Percentiles rank a stretch among this genome's conserved stretches.
Evolutionary conservation across 768 basidiomycete genomes (phyloP).

Genomic region (Albatrellus ellisii): DNA sequence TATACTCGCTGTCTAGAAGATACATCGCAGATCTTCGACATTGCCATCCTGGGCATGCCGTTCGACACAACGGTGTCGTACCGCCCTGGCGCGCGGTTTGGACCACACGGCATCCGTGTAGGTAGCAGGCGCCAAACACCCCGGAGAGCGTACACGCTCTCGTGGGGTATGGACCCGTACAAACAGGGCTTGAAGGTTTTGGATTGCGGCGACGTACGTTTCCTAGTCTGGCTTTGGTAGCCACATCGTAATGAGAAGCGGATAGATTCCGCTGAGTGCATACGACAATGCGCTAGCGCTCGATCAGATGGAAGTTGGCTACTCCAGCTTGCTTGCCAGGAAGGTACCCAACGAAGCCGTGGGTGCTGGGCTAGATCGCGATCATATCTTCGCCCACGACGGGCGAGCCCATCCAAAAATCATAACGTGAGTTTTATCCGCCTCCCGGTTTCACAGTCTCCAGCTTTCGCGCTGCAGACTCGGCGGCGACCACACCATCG

Average conservation of each 20-base stretch:
- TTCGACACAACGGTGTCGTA: conserved; percentile 53
- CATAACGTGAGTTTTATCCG: conserved; percentile 30
- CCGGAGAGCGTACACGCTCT: conserved; percentile 49
- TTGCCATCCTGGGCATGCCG: conserved; percentile 71
- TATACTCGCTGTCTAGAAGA: conserved; percentile 62
- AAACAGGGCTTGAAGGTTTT: conserved; percentile 41
- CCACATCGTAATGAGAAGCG: neutral
- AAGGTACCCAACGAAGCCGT: conserved; percentile 21
- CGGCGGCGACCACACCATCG: conserved; percentile 87
- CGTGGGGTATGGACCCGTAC: conserved; percentile 65
- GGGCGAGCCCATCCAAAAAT: conserved; percentile 62
- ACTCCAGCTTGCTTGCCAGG: conserved; percentile 59
- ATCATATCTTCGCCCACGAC: conserved; percentile 34
- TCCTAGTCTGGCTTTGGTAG: neutral
- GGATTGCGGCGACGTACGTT: conserved; percentile 71
- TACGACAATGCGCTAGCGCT: conserved; percentile 78
- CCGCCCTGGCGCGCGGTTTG: conserved; percentile 68
- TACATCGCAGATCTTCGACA: conserved; percentile 41
- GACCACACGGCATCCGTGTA: conserved; percentile 73
- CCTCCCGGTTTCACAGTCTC: neutral
- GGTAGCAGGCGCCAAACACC: conserved; percentile 58
- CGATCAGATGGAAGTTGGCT: conserved; percentile 81
- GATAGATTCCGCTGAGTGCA: conserved; percentile 59
- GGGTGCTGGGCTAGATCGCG: conserved; percentile 13
- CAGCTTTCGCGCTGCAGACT: conserved; percentile 13